Evolutionary conservation across 108 stramenopile genomes (phyloP).

Genomic region (Skeletonema menzelii): DNA sequence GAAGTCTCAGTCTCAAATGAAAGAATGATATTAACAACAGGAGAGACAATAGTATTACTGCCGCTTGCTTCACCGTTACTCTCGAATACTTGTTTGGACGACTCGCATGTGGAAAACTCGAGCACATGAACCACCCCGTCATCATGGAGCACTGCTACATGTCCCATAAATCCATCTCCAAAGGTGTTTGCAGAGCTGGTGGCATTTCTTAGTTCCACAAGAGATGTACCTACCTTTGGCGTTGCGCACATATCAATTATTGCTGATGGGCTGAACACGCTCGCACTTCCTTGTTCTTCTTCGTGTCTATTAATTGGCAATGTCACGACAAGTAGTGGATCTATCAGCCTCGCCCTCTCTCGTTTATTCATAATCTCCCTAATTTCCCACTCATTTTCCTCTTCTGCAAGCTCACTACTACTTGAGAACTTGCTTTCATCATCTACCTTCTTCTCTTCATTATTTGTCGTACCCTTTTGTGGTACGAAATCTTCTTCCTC

Average conservation of each 20-base stretch:
- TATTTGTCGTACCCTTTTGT: not conserved
- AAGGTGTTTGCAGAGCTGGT: not conserved
- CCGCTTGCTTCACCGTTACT: not conserved
- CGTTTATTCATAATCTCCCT: conserved; percentile 16
- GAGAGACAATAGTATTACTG: not conserved
- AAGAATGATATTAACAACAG: conserved; percentile 14
- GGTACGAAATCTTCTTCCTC: conserved; percentile 27
- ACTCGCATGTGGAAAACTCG: conserved; percentile 6
- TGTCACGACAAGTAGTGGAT: conserved; percentile 15
- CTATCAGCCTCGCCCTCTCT: conserved; percentile 13
- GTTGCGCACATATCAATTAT: conserved; percentile 44
- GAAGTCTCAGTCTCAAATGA: conserved; percentile 26
- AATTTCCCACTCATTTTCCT: conserved; percentile 23
- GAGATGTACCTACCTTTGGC: conserved; percentile 8
- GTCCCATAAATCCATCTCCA: conserved; percentile 19
- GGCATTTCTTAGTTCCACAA: conserved; percentile 13
- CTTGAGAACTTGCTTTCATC: not conserved
- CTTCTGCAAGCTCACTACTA: conserved; percentile 12
- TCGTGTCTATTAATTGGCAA: conserved; percentile 2
- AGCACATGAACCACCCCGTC: conserved; percentile 32
- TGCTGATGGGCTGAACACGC: conserved; percentile 8
- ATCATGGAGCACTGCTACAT: conserved; percentile 37
- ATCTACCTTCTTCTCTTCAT: conserved; percentile 17
- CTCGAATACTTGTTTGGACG: not conserved
- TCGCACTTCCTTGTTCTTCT: conserved; percentile 5